Evolutionary conservation across 106 monocot genomes (phyloP).

Genomic region (Dactylorhiza incarnata): DNA sequence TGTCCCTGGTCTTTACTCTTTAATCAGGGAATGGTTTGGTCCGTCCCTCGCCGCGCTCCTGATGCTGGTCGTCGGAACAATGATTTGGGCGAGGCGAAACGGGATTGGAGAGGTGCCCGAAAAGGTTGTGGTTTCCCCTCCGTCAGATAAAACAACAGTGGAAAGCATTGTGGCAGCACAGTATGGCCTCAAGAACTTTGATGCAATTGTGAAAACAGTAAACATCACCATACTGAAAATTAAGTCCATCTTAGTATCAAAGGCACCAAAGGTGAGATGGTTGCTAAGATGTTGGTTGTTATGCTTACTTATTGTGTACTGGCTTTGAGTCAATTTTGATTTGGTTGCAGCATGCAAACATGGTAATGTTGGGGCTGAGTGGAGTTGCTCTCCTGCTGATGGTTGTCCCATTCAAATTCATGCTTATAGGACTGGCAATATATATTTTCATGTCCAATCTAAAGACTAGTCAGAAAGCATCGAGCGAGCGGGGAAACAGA

Average conservation of each 20-base stretch:
- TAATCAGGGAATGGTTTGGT: slow-evolving; percentile 67
- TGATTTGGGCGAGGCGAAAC: slow-evolving; percentile 42
- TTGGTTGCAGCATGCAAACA: slow-evolving; percentile 47
- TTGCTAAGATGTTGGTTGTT: background rate
- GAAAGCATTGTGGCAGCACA: slow-evolving; percentile 74
- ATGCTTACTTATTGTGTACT: background rate
- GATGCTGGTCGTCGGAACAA: slow-evolving; percentile 26
- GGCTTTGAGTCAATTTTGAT: background rate
- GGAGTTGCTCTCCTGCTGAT: slow-evolving; percentile 37
- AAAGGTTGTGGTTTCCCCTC: slow-evolving; percentile 43
- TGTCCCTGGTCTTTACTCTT: slow-evolving; percentile 1
- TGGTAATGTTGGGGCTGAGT: slow-evolving; percentile 34
- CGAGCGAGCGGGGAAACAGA: slow-evolving; percentile 25
- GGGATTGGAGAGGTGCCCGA: slow-evolving; percentile 10
- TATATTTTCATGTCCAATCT: slow-evolving; percentile 27
- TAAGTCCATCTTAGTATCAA: slow-evolving; percentile 48
- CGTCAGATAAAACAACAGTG: slow-evolving; percentile 58
- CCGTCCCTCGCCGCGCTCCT: slow-evolving; percentile 31
- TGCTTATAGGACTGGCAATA: slow-evolving; percentile 34
- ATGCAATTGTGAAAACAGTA: slow-evolving; percentile 30
- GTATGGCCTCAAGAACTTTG: slow-evolving; percentile 35
- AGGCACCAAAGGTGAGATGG: slow-evolving; percentile 54
- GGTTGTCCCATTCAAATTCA: slow-evolving; percentile 55
- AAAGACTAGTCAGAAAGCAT: slow-evolving; percentile 9
- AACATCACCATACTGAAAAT: slow-evolving; percentile 57